Base-by-base conservation (phyloP, 768 basidiomycete species). In the Serpula lacrymans region DNA sequence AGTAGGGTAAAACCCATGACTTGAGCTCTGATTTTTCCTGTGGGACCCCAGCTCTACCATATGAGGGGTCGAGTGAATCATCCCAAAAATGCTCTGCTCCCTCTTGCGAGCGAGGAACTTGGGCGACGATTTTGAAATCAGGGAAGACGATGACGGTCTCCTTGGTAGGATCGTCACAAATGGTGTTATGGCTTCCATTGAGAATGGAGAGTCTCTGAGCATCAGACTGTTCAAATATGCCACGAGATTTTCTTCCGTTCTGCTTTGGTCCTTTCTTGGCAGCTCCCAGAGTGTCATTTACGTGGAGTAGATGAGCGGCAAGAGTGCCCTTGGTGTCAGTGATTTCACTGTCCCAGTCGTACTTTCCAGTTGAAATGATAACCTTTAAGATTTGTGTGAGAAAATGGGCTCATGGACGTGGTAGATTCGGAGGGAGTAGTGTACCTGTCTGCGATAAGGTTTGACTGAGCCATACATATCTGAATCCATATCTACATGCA, bases 81-180 rank as follows among this genome's bases (percentile, higher is more conserved):
- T 74, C 64, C 78, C 82, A 91, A 16, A 96, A 65, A 22, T 72
- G 71, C 42, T 78, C 68, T 5, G 92, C 93, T 18, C 87, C 88
- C 2, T 74, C 68, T 11, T 58, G 42, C 0, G 82, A 74, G 24
- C 79, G 70, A 17, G 77, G 75, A 11, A 97, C 80, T 37, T 84
- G 82, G 2, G 79, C 73, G 21, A 94, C 75, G 33, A 92, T 72
- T 50, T 82, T 91, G 69, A 83, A 98, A 63, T 99, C 95, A 5
- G 95, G 95, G 52, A 99, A 80, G 2, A 97, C 77, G 30, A 99
- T 71, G 13, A 94, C 87, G 0, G 87, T 86, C 49, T 94, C 84
- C 37, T 71, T 67, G 35, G 77, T 69, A 25, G 73, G 58, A 41
- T 81, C 71, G 38, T 81, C 74, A 5, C 59, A 55, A 36, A 91